Base-by-base conservation (phyloP, 805 yeast species). In the Yarrowia yakushimensis region DNA sequence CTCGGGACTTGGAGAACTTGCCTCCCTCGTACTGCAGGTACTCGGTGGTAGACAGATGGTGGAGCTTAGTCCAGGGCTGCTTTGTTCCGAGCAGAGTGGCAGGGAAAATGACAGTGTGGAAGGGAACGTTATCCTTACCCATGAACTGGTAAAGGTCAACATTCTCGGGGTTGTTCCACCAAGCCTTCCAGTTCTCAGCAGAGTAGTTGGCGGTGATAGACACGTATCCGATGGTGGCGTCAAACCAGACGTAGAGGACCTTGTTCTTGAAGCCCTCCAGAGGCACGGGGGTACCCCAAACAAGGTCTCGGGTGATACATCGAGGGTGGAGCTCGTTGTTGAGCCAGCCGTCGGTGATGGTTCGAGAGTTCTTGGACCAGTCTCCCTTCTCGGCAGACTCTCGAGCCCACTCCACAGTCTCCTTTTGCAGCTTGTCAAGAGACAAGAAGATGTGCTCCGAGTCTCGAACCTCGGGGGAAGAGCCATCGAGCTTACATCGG, bases 111-210 rank as follows among this genome's bases (percentile, higher is more conserved):
- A 94, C 99, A 0, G 97, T 88, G 74, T 94, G 99, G 90, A 94
- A 94, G 31, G 98, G 97, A 70, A 92, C 97, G 72, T 94, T 94
- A 76, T 94, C 99, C 75, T 94, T 94, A 76, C 99, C 99, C 99
- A 94, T 94, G 75, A 94, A 94, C 79, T 94, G 99, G 74, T 89
- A 90, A 68, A 94, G 79, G 67, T 88, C 77, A 66, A 94, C 97
- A 66, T 91, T 74, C 61, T 91, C 90, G n/a, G 97, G 96, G 71
- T 88, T 80, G 69, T 83, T 84, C 99, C 99, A 94, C 99, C 99
- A 93, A 69, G 83, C 73, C 70, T 81, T 77, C 98, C 98, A 93
- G 60, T 81, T 82, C 43, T 81, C 74, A 13, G 59, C 33, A 17
- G 90, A 85, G 77, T 93, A 96, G 74, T 87, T 88, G 25, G 98